Base-by-base conservation (phyloP, 139 green algal genomes). In the Chlamydomonas sphaeroides region DNA sequence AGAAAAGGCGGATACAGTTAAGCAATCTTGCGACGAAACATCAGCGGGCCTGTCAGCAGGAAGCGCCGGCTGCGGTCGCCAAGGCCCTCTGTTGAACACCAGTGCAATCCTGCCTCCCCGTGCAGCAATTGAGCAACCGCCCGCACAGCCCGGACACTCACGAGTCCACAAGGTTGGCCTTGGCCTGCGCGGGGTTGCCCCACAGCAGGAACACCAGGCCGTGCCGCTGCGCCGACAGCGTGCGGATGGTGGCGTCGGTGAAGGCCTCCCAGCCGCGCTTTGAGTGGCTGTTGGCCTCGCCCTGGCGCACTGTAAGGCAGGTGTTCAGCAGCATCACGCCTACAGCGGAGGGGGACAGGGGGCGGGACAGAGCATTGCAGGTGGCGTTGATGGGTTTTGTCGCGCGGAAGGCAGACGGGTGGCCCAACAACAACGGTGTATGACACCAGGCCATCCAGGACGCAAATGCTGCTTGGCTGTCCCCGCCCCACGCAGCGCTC, bases 261-360 rank as follows among this genome's bases (percentile, higher is more conserved):
- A 99, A 95, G 15, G 57, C 33, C 90, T 99, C 95, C 77, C 77
- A 84, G 35, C 77, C 79, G n/a, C 73, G 73, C 69, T 85, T 88
- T 18, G 76, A 53, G 84, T 99, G 97, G 30, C 93, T 98, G 69
- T 94, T 95, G 61, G 96, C 93, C 56, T 91, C 49, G 59, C 93
- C 89, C 25, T 91, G 92, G 2, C 93, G 88, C 86, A 99, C 97
- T 21, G 96, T 99, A 51, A 99, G 90, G 67, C 92, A 86, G 10
- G 96, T 93, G 78, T 99, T 99, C 53, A 99, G 93, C 77, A 99
- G 90, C 53, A 99, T 89, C 84, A 99, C 95, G 10, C 97, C 94
- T 87, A 68, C 1, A 48, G 2, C 7, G 53, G 42, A 15, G 68
- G 42, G 23, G 32, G 41, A 14, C 6, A 28, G 30, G n/a, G n/a